These are phyloP conservation scores for Rhodosporidiobolus sp. DNA, from an alignment of 768 basidiomycete genomes.

Conservation along the genomic window DNA sequence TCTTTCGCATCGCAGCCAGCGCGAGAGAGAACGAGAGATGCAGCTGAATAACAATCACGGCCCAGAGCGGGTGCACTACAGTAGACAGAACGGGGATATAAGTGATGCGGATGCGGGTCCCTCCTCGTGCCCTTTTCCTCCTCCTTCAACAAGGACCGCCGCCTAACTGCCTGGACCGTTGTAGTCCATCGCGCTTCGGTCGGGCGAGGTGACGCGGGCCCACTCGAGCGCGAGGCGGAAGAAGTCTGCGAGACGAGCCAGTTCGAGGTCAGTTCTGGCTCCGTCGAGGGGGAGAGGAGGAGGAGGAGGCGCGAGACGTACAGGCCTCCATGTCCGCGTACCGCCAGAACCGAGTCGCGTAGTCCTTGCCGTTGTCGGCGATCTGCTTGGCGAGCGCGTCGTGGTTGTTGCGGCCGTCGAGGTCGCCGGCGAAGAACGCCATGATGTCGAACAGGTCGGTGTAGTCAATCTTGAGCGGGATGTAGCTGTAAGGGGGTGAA, in stretches of 20 bases:
- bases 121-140: neutral
- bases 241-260: slow-evolving; percentile 22
- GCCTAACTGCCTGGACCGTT: slow-evolving; percentile 3
- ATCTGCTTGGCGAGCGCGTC: slow-evolving; percentile 62
- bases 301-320: slow-evolving; percentile 6
- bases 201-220: slow-evolving; percentile 34
- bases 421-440: slow-evolving; percentile 68
- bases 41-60: neutral
- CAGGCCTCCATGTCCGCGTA: slow-evolving; percentile 46
- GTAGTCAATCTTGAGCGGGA: slow-evolving; percentile 46
- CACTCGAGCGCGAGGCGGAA: slow-evolving; percentile 46
- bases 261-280: neutral
- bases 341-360: slow-evolving; percentile 42
- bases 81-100: too few species aligned
- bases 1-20: too few species aligned
- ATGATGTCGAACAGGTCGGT: slow-evolving; percentile 62
- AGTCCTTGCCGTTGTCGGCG: slow-evolving; percentile 55
- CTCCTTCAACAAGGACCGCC: neutral
- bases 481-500: slow-evolving; percentile 26
- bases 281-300: neutral
- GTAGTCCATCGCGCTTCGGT: slow-evolving; percentile 27
- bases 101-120: neutral
- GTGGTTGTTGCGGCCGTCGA: slow-evolving; percentile 60
- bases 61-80: too few species aligned
- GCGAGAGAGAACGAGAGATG: neutral